Evolutionary conservation across 106 monocot species (phyloP), one percentile per base, ranked within the genome.

Genomic region (Ottelia alismoides): DNA sequence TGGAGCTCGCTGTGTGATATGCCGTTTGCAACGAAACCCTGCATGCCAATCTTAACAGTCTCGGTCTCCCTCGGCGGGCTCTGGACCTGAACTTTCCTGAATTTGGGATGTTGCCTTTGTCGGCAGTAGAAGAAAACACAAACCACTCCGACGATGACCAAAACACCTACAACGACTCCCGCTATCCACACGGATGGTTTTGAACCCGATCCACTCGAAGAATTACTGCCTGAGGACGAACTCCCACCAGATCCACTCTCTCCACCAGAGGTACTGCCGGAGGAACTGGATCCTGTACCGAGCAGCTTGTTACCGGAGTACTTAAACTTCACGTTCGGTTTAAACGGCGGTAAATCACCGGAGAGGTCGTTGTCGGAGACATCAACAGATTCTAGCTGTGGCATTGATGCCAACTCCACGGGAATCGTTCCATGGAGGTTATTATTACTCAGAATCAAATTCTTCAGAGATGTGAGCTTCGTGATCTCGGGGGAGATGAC

Each of bases 341-440:
- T 9, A 44, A 85, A 85, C 10, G 1, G 24, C 1, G 85, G 85
- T 0, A 76, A 45, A 7, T 68, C 49, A 11, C 85, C 85, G 12
- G 50, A 56, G 10, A 85, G 66, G 3, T 57, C 52, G 46, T 85
- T 85, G 45, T 85, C 67, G 17, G 63, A 49, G 16, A 75, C 73
- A 57, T 85, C 80, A 12, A 85, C 30, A 17, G 67, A 18, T 47
- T 67, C n/a, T n/a, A n/a, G n/a, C n/a, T n/a, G n/a, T n/a, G n/a
- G n/a, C n/a, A n/a, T n/a, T n/a, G n/a, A n/a, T n/a, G n/a, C n/a
- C n/a, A n/a, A n/a, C n/a, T n/a, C n/a, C n/a, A n/a, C n/a, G n/a
- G n/a, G n/a, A n/a, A 61, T 49, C 79, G 66, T 40, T 50, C 85
- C 85, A 4, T 61, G 68, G 27, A 85, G 74, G 20, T 47, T 61